Conservation (phyloP, 164 flowering plant genomes). For the Pachysandra terminalis region DNA sequence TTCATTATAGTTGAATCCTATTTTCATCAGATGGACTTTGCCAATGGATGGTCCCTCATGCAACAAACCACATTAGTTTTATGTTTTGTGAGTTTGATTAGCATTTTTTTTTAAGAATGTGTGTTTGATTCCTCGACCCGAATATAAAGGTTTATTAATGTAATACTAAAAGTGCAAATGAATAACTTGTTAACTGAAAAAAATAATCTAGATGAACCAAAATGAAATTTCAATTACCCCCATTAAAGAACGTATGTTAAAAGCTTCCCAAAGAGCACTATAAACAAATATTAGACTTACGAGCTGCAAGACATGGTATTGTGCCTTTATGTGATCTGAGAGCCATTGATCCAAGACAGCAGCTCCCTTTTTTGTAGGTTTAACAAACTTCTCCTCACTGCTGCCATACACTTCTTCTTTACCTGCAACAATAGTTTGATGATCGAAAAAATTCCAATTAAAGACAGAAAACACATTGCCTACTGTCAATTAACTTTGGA, state of each 20-base stretch:
- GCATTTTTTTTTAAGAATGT: too few relatives aligned
- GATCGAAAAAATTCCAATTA: not conserved
- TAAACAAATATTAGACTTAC: conserved; percentile 24
- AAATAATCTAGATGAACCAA: not conserved
- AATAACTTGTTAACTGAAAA: not conserved
- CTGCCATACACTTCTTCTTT: conserved; percentile 31
- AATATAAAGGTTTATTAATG: not conserved
- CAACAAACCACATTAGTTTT: too few relatives aligned
- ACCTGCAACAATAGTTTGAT: conserved; percentile 20
- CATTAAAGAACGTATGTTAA: not conserved
- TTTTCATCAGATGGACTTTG: too few relatives aligned
- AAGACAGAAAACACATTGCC: not conserved
- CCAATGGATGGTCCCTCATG: too few relatives aligned
- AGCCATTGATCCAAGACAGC: conserved; percentile 84
- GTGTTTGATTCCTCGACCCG: too few relatives aligned
- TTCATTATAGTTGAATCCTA: too few relatives aligned
- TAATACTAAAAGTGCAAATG: not conserved
- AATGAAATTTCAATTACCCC: not conserved
- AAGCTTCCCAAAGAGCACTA: not conserved
- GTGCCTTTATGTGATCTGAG: conserved; percentile 68
- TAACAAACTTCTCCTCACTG: conserved; percentile 39
- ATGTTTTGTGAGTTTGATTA: too few relatives aligned
- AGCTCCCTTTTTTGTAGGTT: conserved; percentile 68
- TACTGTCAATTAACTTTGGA: not conserved
- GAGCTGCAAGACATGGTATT: conserved; percentile 67